Percentiles rank a stretch among this genome's conserved stretches.
These are phyloP conservation scores for Cladosporium sp. DNA, from an alignment of 2,329 filamentous ascomycete genomes.

Conservation along the genomic window DNA sequence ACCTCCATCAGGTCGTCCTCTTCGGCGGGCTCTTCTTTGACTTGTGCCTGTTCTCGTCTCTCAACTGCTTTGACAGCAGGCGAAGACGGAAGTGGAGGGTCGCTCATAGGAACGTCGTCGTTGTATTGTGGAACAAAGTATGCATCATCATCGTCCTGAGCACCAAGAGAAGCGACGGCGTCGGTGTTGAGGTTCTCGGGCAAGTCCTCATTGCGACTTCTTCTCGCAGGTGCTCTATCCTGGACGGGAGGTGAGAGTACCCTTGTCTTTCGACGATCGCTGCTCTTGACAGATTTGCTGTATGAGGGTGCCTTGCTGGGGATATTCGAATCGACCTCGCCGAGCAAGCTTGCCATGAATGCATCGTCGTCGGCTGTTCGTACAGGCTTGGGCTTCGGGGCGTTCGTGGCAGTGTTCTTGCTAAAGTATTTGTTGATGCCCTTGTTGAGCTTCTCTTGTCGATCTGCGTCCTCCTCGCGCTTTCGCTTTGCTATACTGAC, in stretches of 20 bases:
- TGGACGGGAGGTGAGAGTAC: conserved; percentile 74
- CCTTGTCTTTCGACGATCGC: conserved; percentile 75
- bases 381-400: conserved; percentile 71
- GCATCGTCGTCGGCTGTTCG: conserved; percentile 74
- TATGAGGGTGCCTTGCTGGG: conserved; percentile 55
- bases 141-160: conserved; percentile 48
- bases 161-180: conserved; percentile 16
- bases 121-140: conserved; percentile 56
- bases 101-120: conserved; percentile 83
- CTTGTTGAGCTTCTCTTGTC: conserved; percentile 82
- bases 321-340: conserved; percentile 81
- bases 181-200: conserved; percentile 23
- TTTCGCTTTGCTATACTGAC: conserved; percentile 72
- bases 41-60: conserved; percentile 59
- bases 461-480: conserved; percentile 81
- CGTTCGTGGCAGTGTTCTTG: conserved; percentile 64
- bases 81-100: conserved; percentile 71
- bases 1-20: conserved; percentile 86
- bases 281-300: conserved; percentile 69
- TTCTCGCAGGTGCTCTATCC: conserved; percentile 43
- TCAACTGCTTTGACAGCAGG: conserved; percentile 55
- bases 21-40: conserved; percentile 67
- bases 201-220: conserved; percentile 12
- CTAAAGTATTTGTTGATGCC: conserved; percentile 95
- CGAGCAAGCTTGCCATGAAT: conserved; percentile 82